Conservation (phyloP, 2,329 filamentous ascomycete genomes). For the Xylogone sp. region DNA sequence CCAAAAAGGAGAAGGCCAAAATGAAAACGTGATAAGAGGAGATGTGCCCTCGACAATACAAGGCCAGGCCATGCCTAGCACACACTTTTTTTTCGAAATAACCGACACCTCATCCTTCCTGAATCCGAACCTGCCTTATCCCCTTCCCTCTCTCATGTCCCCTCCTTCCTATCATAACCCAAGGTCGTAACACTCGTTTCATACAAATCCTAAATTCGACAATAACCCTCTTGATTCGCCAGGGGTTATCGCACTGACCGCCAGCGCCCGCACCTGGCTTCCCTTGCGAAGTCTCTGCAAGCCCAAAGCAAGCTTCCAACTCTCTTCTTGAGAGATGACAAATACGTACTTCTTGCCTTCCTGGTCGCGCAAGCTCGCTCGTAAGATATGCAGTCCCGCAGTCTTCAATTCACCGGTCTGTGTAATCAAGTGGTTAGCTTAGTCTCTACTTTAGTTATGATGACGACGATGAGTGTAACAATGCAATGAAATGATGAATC, state of each 20-base stretch:
- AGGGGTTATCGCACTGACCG: slow-evolving; percentile 52
- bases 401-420: slow-evolving; percentile 52
- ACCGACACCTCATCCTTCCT: background rate
- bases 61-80: background rate
- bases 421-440: slow-evolving; percentile 23
- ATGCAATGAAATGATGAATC: slow-evolving; percentile 26
- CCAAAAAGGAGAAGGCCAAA: no score
- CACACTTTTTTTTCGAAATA: background rate
- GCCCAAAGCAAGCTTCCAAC: slow-evolving; percentile 63
- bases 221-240: slow-evolving; percentile 52
- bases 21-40: background rate
- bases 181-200: background rate
- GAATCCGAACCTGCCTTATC: no score
- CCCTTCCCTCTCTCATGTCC: no score
- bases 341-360: slow-evolving; percentile 65
- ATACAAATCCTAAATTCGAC: slow-evolving; percentile 50
- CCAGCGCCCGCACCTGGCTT: slow-evolving; percentile 55
- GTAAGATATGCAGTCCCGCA: slow-evolving; percentile 57
- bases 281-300: slow-evolving; percentile 58
- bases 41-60: background rate
- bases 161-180: no score
- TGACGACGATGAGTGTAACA: slow-evolving; percentile 16
- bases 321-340: slow-evolving; percentile 59
- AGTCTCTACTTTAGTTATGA: background rate
- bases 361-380: slow-evolving; percentile 61